Evolutionary conservation across 306 rosid species (phyloP).

Genomic region (Sicyos edulis): DNA sequence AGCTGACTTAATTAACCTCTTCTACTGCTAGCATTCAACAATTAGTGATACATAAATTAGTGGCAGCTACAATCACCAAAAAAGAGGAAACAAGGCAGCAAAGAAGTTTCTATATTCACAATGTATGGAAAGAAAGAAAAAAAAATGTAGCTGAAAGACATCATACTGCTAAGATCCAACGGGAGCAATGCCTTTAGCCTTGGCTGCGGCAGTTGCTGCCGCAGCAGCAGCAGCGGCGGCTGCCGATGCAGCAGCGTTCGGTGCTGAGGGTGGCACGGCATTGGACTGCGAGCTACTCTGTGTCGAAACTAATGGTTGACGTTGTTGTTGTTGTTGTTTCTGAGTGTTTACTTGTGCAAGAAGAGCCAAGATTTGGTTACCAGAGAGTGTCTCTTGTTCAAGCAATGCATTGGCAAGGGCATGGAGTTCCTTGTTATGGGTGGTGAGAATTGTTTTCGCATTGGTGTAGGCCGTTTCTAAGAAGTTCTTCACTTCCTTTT

Average conservation of each 20-base stretch:
- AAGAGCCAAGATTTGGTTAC: slow-evolving; percentile 57
- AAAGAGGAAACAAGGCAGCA: slow-evolving; percentile 13
- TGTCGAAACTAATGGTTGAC: slow-evolving; percentile 31
- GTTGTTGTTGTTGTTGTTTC: slow-evolving; percentile 31
- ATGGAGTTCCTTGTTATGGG: slow-evolving; percentile 66
- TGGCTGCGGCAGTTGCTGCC: slow-evolving; percentile 68
- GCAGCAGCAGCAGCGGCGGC: slow-evolving; percentile 61
- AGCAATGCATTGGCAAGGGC: slow-evolving; percentile 80
- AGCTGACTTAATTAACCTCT: slow-evolving; percentile 19
- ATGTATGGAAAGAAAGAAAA: slow-evolving; percentile 17
- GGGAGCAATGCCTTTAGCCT: slow-evolving; percentile 61
- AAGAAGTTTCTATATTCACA: slow-evolving; percentile 51
- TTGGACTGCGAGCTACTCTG: slow-evolving; percentile 54
- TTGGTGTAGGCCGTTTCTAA: slow-evolving; percentile 70
- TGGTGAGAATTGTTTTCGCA: slow-evolving; percentile 74
- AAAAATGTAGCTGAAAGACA: background rate
- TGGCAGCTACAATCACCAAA: slow-evolving; percentile 21
- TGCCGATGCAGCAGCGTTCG: slow-evolving; percentile 55
- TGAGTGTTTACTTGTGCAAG: slow-evolving; percentile 50
- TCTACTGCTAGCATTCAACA: slow-evolving; percentile 17
- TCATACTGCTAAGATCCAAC: slow-evolving; percentile 50
- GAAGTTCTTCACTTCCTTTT: slow-evolving; percentile 64
- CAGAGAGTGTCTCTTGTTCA: slow-evolving; percentile 67
- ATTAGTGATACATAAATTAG: slow-evolving; percentile 19
- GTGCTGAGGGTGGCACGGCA: slow-evolving; percentile 45